Conservation (phyloP, 345 rosid genomes). For the Bretschneidera sinensis region DNA sequence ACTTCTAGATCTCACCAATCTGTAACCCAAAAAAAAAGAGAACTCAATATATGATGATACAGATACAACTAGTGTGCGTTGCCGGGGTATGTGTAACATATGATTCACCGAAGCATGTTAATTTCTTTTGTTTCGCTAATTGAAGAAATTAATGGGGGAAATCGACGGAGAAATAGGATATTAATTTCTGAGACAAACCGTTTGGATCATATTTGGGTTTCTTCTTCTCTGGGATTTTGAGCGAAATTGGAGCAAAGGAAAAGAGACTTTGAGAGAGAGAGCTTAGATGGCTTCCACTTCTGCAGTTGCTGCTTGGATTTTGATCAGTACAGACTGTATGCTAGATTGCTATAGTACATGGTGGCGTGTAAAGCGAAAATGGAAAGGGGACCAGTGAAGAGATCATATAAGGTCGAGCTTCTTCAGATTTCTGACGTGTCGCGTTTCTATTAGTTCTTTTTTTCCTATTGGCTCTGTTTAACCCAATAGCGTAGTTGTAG, state of each 20-base stretch:
- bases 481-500: too few relatives aligned
- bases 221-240: not conserved
- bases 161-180: not conserved
- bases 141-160: not conserved
- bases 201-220: constrained; percentile 8
- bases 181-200: not conserved
- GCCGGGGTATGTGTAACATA: not conserved
- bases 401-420: not conserved
- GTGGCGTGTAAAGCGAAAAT: constrained; percentile 18
- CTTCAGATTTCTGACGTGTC: too few relatives aligned
- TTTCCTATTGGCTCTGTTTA: too few relatives aligned
- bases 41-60: not conserved
- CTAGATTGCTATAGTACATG: not conserved
- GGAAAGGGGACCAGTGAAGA: constrained; percentile 10
- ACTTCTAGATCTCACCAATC: constrained; percentile 25
- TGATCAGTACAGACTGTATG: constrained; percentile 32
- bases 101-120: not conserved
- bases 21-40: not conserved
- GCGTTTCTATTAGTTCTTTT: too few relatives aligned
- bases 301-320: constrained; percentile 25
- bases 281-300: constrained; percentile 11
- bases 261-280: not conserved
- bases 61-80: not conserved
- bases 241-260: not conserved
- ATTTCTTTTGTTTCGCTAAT: not conserved